phyloP scores from a whole-genome alignment of 1,284 basidiomycete species.

The Tilletia caries region DNA sequence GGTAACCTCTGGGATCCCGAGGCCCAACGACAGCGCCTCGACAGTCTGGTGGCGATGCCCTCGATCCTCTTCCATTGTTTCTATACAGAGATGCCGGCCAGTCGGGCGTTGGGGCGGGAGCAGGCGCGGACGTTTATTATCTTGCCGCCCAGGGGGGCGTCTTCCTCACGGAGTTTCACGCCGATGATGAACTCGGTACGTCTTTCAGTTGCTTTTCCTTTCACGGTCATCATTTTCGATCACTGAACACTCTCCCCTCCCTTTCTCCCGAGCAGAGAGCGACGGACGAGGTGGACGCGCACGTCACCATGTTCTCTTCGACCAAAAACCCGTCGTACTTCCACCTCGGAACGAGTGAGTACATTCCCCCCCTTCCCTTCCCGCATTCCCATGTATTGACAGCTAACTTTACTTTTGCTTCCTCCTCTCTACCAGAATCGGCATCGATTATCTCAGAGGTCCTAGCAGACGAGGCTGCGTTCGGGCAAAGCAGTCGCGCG shows the following conservation, averaged over 20 bases:
- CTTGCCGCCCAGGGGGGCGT: conserved; percentile 27
- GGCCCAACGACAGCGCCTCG: conserved; percentile 65
- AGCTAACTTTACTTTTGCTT: neutral
- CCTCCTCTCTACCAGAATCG: conserved; percentile 12
- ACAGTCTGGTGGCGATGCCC: conserved; percentile 64
- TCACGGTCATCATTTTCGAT: neutral
- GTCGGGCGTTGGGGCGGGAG: neutral
- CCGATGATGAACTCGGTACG: conserved; percentile 29
- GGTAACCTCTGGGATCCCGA: conserved; percentile 79
- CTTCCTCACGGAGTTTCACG: conserved; percentile 23
- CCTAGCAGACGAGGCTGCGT: conserved; percentile 9
- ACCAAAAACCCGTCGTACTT: conserved; percentile 86
- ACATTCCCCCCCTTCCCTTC: neutral
- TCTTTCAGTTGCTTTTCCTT: neutral
- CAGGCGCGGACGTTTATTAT: conserved; percentile 45
- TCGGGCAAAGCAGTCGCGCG: neutral
- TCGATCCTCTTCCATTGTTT: conserved; percentile 58
- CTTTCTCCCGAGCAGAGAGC: conserved; percentile 63
- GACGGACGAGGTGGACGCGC: conserved; percentile 76
- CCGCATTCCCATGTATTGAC: conserved; percentile 10
- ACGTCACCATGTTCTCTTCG: conserved; percentile 81
- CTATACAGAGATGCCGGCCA: conserved; percentile 40
- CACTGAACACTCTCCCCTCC: neutral
- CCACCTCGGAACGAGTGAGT: conserved; percentile 62
- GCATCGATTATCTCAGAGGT: conserved; percentile 13